phyloP scores from a whole-genome alignment of 768 basidiomycete species.

The Boletales sp. region DNA sequence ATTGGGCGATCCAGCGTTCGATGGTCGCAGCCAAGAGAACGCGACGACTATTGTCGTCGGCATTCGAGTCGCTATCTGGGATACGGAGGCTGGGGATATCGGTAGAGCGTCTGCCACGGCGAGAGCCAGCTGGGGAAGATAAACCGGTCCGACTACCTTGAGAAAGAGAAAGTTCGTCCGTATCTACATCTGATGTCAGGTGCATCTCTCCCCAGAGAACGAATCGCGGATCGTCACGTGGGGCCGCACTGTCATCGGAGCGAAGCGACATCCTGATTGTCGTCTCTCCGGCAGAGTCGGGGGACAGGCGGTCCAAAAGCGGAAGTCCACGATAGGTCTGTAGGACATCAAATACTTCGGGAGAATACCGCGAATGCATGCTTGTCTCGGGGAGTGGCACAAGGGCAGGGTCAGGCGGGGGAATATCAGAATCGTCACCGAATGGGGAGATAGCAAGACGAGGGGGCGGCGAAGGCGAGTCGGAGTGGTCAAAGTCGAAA shows the following conservation, averaged over 20 bases:
- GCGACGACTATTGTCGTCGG: conserved; percentile 20
- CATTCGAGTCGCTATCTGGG: conserved; percentile 27
- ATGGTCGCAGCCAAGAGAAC: conserved; percentile 87
- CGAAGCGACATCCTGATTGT: conserved; percentile 72
- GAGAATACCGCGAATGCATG: conserved; percentile 62
- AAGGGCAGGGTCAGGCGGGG: conserved; percentile 24
- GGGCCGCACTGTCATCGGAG: conserved; percentile 63
- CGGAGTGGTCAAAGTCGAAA: not conserved
- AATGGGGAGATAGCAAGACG: conserved; percentile 25
- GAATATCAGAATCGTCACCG: conserved; percentile 28
- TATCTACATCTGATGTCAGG: conserved; percentile 27
- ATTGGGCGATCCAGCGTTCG: conserved; percentile 89
- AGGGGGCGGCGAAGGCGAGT: conserved; percentile 17
- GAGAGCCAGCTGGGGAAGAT: conserved; percentile 39
- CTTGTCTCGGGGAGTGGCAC: conserved; percentile 45
- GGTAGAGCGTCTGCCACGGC: conserved; percentile 26
- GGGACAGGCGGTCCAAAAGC: conserved; percentile 60
- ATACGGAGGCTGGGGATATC: conserved; percentile 29
- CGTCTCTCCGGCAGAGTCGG: conserved; percentile 54
- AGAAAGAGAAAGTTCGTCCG: conserved; percentile 38
- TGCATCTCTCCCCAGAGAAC: conserved; percentile 81
- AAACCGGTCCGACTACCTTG: conserved; percentile 37
- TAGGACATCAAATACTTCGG: conserved; percentile 75
- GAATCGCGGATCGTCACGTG: conserved; percentile 85
- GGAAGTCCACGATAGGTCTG: conserved; percentile 80